Percentiles rank a stretch among this genome's conserved stretches.
Conservation (phyloP, 2,329 filamentous ascomycete species). For the Fusarium temperatum region DNA sequence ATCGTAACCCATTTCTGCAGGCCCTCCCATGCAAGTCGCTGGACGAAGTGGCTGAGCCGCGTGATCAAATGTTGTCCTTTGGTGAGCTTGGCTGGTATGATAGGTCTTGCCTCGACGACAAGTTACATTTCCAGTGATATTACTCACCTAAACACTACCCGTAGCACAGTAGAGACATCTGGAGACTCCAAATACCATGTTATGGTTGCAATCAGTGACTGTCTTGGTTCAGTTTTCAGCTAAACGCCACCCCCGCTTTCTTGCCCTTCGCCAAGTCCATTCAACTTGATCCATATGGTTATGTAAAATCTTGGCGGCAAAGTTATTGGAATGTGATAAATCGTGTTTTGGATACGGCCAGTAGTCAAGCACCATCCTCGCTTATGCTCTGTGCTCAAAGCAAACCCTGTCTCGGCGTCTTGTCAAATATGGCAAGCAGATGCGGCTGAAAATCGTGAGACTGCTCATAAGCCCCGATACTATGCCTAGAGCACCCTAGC, state of each 20-base stretch:
- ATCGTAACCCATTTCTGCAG: fast-evolving
- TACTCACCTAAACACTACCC: too few relatives aligned
- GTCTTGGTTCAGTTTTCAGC: neutral
- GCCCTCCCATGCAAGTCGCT: fast-evolving
- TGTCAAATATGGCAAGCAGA: fast-evolving
- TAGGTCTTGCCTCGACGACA: fast-evolving
- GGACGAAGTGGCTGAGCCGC: too few relatives aligned
- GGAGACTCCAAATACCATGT: fast-evolving
- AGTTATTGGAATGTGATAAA: neutral
- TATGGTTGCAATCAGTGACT: neutral
- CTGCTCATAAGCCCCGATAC: fast-evolving
- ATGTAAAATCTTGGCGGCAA: fast-evolving
- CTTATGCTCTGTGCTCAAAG: neutral
- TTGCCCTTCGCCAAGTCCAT: too few relatives aligned
- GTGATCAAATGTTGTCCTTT: neutral
- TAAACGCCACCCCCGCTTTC: neutral
- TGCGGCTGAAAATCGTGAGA: neutral
- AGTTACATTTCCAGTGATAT: fast-evolving
- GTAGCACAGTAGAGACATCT: too few relatives aligned
- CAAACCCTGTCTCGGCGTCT: neutral
- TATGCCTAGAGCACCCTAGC: neutral
- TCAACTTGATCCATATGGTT: fast-evolving
- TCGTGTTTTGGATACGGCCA: neutral
- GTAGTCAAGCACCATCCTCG: neutral
- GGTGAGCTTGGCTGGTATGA: too few relatives aligned